Evolutionary conservation across 2,329 filamentous ascomycete species (phyloP), one percentile per base, ranked within the genome.

Genomic region (Arthrobotrys conoides): DNA sequence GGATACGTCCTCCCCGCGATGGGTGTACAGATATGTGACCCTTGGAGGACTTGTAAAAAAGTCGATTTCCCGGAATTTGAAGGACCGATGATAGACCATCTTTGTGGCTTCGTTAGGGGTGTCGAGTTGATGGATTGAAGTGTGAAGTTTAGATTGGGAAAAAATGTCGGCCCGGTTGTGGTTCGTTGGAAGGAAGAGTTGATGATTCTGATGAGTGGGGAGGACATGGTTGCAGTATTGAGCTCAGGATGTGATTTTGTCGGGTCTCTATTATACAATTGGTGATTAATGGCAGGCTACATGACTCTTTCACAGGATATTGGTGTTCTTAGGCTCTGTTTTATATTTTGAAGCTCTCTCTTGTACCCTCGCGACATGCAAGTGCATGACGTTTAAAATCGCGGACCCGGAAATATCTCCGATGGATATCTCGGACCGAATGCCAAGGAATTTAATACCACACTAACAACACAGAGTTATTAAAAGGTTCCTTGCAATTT

Each of bases 171-270:
- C 83, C 96, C 88, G 12, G 93, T 92, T 83, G 94, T 91, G 63
- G 90, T 88, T 48, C 90, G 89, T 85, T 95, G 96, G 84, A 97
- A 96, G 0, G 93, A 95, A 84, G 89, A 94, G 85, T 94, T 90
- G 82, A 88, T 83, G 83, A 97, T 94, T 82, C 87, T 87, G 80
- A 97, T 38, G 18, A 78, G 53, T 41, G 75, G 68, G 4, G 75
- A 49, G 46, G 75, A 48, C 75, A 78, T 78, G 9, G 16, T 67
- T 38, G 38, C 22, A 20, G 27, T 94, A 86, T 90, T 97, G 84
- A 96, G 96, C 27, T 30, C 55, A 89, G 96, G 84, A 96, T 93
- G 85, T 96, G 94, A 86, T 95, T 95, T 76, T 97, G 84, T 97
- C 94, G 93, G 93, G 95, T 97, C 88, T 84, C 91, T 87, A 24